Percentiles rank a stretch among this genome's conserved stretches.
Conservation (phyloP, 805 yeast genomes). For the Kodamaea neixiangensis region DNA sequence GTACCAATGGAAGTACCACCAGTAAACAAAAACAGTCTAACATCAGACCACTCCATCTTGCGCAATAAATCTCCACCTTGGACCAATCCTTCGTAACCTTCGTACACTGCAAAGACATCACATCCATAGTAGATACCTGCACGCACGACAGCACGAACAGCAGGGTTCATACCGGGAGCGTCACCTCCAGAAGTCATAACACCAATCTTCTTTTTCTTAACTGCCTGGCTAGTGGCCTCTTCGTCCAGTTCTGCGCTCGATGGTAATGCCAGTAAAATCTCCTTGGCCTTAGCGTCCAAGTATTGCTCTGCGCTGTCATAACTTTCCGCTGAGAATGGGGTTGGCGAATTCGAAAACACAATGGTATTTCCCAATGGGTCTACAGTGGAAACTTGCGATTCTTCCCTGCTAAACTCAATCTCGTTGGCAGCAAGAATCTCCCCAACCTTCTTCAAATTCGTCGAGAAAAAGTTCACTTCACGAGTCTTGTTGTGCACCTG, state of each 20-base stretch:
- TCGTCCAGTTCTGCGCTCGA: constrained; percentile 1
- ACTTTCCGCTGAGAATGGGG: constrained; percentile 20
- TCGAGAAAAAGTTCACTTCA: constrained; percentile 33
- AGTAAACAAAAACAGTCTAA: constrained; percentile 64
- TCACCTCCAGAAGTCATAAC: constrained; percentile 85
- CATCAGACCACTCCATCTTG: constrained; percentile 72
- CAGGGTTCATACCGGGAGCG: constrained; percentile 81
- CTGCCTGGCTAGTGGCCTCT: neutral
- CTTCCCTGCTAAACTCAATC: constrained; percentile 1
- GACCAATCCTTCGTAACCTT: constrained; percentile 75
- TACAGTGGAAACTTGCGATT: constrained; percentile 9
- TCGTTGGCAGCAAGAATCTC: constrained; percentile 19
- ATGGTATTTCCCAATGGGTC: constrained; percentile 42
- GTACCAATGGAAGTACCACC: constrained; percentile 85
- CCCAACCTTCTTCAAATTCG: constrained; percentile 26
- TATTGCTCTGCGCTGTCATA: constrained; percentile 30
- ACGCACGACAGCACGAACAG: constrained; percentile 71
- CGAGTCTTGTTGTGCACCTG: constrained; percentile 14
- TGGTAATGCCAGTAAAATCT: constrained; percentile 20
- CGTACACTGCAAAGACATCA: constrained; percentile 66
- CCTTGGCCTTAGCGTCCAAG: constrained; percentile 25
- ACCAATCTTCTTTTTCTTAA: constrained; percentile 50
- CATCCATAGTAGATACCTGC: constrained; percentile 67
- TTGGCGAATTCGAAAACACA: constrained; percentile 25
- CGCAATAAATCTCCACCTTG: constrained; percentile 61